phyloP scores from a whole-genome alignment of 2,329 filamentous ascomycete genomes.

The Talaromyces sp. region DNA sequence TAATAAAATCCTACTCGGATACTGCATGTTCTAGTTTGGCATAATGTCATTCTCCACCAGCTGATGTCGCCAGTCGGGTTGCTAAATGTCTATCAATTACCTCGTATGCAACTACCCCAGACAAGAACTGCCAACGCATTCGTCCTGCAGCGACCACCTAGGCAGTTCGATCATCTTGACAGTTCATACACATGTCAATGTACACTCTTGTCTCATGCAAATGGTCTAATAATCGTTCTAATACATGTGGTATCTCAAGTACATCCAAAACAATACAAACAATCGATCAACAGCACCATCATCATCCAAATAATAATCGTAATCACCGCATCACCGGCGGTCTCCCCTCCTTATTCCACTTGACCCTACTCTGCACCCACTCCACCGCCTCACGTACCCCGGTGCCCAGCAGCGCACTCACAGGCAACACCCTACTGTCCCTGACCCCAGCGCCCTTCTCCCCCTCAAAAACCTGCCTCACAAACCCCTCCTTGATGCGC shows the following conservation, averaged over 20 bases:
- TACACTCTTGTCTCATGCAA: not conserved
- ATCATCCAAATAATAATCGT: not conserved
- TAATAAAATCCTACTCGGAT: no score
- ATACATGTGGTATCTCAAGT: slow-evolving; percentile 16
- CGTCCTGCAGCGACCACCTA: not conserved
- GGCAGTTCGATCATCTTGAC: not conserved
- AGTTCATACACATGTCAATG: not conserved
- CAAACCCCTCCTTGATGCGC: slow-evolving; percentile 91
- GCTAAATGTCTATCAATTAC: no score
- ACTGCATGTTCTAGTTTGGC: not conserved
- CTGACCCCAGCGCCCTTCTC: slow-evolving; percentile 81
- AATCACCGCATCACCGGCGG: slow-evolving; percentile 77
- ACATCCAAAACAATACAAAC: not conserved
- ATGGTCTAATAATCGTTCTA: not conserved
- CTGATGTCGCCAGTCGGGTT: not conserved
- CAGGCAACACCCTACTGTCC: slow-evolving; percentile 85
- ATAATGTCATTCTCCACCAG: not conserved
- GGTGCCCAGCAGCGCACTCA: slow-evolving; percentile 77
- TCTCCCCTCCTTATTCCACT: slow-evolving; percentile 92
- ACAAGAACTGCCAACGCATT: not conserved
- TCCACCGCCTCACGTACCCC: slow-evolving; percentile 95
- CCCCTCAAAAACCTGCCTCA: slow-evolving; percentile 92
- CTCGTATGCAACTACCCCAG: no score
- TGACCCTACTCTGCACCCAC: slow-evolving; percentile 86
- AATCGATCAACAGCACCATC: not conserved